A percentile compares a stretch with the other conserved stretches of the same genome.
These are phyloP conservation scores for Mycogone perniciosa DNA, from an alignment of 2,329 filamentous ascomycete species.

Conservation along the genomic window DNA sequence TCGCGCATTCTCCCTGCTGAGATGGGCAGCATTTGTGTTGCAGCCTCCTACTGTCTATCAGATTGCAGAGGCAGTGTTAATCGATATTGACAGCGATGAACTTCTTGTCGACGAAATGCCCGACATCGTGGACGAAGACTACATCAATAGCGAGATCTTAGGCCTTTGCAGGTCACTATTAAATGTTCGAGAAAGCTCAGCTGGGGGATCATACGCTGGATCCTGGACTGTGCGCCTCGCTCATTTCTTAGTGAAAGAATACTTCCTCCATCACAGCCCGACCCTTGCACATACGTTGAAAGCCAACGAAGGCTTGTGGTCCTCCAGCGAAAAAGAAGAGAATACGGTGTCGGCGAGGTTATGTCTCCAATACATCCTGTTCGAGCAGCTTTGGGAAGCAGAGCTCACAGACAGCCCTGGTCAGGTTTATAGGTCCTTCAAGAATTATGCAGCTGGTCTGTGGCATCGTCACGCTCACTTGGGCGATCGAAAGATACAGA, in stretches of 20 bases:
- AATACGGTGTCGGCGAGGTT: not conserved
- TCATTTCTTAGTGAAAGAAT: conserved; percentile 19
- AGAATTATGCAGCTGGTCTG: not conserved
- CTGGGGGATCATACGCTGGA: fast-evolving
- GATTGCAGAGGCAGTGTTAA: conserved; percentile 20
- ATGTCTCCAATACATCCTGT: conserved; percentile 5
- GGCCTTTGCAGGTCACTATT: conserved; percentile 25
- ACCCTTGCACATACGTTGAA: not conserved
- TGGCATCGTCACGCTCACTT: conserved; percentile 2
- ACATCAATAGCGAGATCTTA: conserved; percentile 23
- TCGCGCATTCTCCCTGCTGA: conserved; percentile 24
- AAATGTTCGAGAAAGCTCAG: conserved; percentile 15
- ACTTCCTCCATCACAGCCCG: conserved; percentile 10
- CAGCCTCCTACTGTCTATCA: conserved; percentile 18
- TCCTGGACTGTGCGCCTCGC: conserved; percentile 11
- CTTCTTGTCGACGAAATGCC: conserved; percentile 21
- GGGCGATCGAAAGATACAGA: not conserved
- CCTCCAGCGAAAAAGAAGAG: not conserved
- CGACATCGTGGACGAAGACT: conserved; percentile 22
- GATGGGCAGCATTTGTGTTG: conserved; percentile 23
- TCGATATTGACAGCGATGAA: conserved; percentile 17
- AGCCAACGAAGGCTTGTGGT: not conserved
- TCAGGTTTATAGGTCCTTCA: not conserved
- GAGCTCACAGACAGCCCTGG: not conserved
- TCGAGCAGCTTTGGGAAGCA: not conserved